Conservation (phyloP, 192 early-diverging fungal species). For the Pilobolus umbonatus region DNA sequence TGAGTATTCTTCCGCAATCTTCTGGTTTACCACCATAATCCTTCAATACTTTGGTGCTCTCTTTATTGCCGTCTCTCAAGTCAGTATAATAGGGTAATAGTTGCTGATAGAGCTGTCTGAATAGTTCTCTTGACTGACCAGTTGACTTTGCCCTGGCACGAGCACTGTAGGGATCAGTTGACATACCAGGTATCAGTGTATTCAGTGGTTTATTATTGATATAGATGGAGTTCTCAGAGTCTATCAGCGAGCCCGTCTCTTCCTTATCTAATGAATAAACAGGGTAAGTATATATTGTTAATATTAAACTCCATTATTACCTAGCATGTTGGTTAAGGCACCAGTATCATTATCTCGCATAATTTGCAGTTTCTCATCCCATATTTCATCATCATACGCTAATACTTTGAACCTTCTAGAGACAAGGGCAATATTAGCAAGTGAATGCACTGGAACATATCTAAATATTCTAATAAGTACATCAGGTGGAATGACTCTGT, state of each 20-base stretch:
- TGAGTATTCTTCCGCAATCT: constrained; percentile 59
- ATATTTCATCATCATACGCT: constrained; percentile 73
- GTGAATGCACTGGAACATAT: constrained; percentile 41
- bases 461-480: constrained; percentile 40
- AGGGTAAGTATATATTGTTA: not conserved
- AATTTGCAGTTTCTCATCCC: constrained; percentile 54
- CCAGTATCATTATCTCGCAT: constrained; percentile 20
- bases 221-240: constrained; percentile 5
- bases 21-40: constrained; percentile 60
- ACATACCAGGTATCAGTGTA: constrained; percentile 41
- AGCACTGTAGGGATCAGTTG: constrained; percentile 41
- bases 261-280: not conserved
- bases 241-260: constrained; percentile 17
- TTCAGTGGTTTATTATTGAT: constrained; percentile 35
- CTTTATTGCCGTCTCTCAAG: constrained; percentile 57
- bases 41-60: constrained; percentile 58
- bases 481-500: constrained; percentile 38
- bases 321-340: constrained; percentile 13
- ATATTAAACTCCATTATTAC: constrained; percentile 1
- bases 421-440: constrained; percentile 49
- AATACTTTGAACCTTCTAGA: constrained; percentile 76
- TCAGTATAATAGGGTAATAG: constrained; percentile 70
- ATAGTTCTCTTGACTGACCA: constrained; percentile 54
- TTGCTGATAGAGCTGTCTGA: constrained; percentile 55
- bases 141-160: constrained; percentile 42